Conservation (phyloP, 805 yeast species). For the Blastobotrys parvus region DNA sequence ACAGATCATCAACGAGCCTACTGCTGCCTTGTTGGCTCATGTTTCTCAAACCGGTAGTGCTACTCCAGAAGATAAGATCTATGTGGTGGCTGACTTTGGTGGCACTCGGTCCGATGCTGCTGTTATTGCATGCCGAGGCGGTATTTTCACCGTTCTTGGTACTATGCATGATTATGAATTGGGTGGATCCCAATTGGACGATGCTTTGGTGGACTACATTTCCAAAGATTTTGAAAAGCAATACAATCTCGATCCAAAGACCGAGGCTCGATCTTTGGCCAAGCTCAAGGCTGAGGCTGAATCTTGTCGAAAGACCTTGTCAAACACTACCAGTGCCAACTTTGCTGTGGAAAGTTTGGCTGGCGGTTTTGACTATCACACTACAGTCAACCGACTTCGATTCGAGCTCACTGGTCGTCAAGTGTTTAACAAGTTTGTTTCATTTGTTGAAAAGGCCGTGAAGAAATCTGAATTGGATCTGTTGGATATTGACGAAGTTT, state of each 20-base stretch:
- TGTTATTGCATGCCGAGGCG: conserved; percentile 87
- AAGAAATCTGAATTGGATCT: conserved; percentile 77
- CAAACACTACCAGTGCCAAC: conserved; percentile 80
- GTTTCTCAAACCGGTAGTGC: conserved; percentile 33
- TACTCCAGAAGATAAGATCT: conserved; percentile 52
- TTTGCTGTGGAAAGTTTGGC: conserved; percentile 93
- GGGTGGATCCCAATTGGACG: conserved; percentile 86
- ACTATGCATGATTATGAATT: conserved; percentile 73
- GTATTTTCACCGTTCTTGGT: conserved; percentile 79
- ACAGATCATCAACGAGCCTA: conserved; percentile 87
- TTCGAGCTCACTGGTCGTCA: conserved; percentile 80
- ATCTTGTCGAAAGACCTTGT: conserved; percentile 80
- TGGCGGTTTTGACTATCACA: conserved; percentile 88
- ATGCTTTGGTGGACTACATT: conserved; percentile 67
- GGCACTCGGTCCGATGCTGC: conserved; percentile 95
- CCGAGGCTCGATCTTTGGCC: conserved; percentile 76
- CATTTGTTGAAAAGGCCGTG: conserved; percentile 67
- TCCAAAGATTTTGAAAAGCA: conserved; percentile 94
- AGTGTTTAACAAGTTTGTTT: conserved; percentile 65
- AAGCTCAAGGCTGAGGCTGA: conserved; percentile 79
- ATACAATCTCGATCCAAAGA: conserved; percentile 69
- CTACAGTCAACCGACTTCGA: conserved; percentile 88
- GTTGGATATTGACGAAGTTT: conserved; percentile 81
- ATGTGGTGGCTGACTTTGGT: conserved; percentile 94
- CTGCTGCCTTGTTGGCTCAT: conserved; percentile 85